Conservation (phyloP, 2,329 filamentous ascomycete species). For the Helminthosporium solani region DNA sequence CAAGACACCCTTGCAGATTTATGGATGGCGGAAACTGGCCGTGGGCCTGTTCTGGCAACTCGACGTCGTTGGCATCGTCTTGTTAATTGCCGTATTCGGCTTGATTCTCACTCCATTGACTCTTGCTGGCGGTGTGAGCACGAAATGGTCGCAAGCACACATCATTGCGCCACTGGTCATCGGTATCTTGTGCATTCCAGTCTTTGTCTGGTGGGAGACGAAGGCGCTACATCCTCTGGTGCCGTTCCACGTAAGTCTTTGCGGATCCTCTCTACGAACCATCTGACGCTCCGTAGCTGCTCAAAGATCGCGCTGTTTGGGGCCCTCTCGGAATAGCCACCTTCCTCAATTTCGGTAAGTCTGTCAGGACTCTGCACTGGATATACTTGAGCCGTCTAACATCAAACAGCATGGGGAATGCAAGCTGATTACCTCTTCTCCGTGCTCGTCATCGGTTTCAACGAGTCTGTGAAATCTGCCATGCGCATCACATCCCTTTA, state of each 20-base stretch:
- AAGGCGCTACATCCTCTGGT: conserved; percentile 55
- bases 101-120: conserved; percentile 56
- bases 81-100: conserved; percentile 50
- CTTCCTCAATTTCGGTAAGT: conserved; percentile 20
- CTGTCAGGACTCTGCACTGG: neutral
- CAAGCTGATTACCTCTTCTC: conserved; percentile 67
- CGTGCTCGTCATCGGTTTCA: conserved; percentile 61
- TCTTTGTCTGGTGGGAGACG: conserved; percentile 58
- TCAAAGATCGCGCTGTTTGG: conserved; percentile 67
- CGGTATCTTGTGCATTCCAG: conserved; percentile 52
- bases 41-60: conserved; percentile 58
- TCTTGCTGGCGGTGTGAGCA: conserved; percentile 52
- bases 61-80: conserved; percentile 53
- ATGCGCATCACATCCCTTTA: conserved; percentile 63
- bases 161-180: conserved; percentile 55
- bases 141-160: conserved; percentile 54
- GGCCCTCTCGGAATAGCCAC: conserved; percentile 60
- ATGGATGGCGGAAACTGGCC: conserved; percentile 42
- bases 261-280: neutral
- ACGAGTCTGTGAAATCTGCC: conserved; percentile 58
- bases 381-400: neutral
- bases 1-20: conserved; percentile 47
- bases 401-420: conserved; percentile 53
- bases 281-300: conserved; percentile 36
- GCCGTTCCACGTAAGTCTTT: conserved; percentile 53